These are phyloP conservation scores for Macadamia tetraphylla DNA, from an alignment of 164 flowering plant genomes.

Conservation along the genomic window DNA sequence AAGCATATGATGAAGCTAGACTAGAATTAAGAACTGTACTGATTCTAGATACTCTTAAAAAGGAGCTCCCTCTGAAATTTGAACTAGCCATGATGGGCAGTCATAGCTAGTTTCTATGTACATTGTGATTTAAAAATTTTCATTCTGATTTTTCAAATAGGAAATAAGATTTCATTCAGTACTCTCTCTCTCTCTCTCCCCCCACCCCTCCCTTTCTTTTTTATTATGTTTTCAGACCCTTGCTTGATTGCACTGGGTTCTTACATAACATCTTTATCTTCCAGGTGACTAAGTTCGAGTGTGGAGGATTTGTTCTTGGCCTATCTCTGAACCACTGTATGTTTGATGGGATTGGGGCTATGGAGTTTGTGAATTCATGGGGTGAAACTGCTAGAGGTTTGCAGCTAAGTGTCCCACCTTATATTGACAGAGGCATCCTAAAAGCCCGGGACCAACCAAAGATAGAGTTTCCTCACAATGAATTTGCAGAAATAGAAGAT, in stretches of 20 bases:
- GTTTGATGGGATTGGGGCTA: slow-evolving; percentile 31
- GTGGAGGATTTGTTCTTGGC: slow-evolving; percentile 21
- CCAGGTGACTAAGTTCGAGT: background rate
- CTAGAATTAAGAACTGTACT: too few relatives aligned
- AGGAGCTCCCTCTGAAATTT: too few relatives aligned
- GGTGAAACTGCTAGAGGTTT: slow-evolving; percentile 13
- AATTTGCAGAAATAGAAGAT: slow-evolving; percentile 16
- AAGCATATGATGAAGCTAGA: too few relatives aligned
- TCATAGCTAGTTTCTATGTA: too few relatives aligned
- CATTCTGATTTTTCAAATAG: background rate
- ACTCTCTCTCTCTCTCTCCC: too few relatives aligned
- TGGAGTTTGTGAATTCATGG: slow-evolving; percentile 28
- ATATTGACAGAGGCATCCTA: slow-evolving; percentile 7
- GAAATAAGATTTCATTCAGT: background rate
- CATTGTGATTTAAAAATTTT: too few relatives aligned
- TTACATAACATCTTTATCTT: background rate
- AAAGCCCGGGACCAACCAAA: slow-evolving; percentile 4
- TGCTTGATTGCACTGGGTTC: background rate
- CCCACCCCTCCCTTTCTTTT: too few relatives aligned
- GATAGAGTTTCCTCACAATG: background rate
- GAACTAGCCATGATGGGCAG: too few relatives aligned
- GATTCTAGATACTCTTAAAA: too few relatives aligned
- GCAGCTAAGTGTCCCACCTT: slow-evolving; percentile 8
- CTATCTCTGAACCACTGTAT: slow-evolving; percentile 31
- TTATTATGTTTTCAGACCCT: too few relatives aligned